phyloP scores from a whole-genome alignment of 805 yeast genomes.

The Ogataea polymorpha region DNA sequence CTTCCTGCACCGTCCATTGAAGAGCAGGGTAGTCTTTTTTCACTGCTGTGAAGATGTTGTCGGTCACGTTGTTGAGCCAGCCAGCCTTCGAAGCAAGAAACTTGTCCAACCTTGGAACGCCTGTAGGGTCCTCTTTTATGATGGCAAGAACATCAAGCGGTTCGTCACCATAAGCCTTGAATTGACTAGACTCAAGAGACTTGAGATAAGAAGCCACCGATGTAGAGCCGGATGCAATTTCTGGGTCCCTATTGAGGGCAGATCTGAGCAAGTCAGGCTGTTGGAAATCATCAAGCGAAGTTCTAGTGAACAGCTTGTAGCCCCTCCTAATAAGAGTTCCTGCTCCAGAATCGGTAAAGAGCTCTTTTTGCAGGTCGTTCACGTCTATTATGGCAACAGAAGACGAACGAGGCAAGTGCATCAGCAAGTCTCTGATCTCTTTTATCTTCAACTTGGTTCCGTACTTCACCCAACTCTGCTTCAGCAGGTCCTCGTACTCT shows the following conservation, averaged over 20 bases:
- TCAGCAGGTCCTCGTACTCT: constrained; percentile 86
- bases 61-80: constrained; percentile 97
- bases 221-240: constrained; percentile 62
- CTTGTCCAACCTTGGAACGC: constrained; percentile 72
- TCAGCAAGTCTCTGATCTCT: constrained; percentile 91
- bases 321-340: constrained; percentile 99
- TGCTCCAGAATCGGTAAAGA: constrained; percentile 98
- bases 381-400: constrained; percentile 97
- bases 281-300: constrained; percentile 63
- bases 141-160: constrained; percentile 93
- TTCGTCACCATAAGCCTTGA: constrained; percentile 90
- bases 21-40: constrained; percentile 68
- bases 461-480: constrained; percentile 96
- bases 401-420: constrained; percentile 92
- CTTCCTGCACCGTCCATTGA: constrained; percentile 89
- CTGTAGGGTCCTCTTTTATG: constrained; percentile 50
- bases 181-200: constrained; percentile 55
- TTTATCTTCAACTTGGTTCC: constrained; percentile 97
- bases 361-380: constrained; percentile 91
- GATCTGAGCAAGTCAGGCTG: constrained; percentile 74
- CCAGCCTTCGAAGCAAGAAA: constrained; percentile 86
- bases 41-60: constrained; percentile 83
- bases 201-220: constrained; percentile 82
- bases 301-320: constrained; percentile 74
- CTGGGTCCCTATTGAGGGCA: constrained; percentile 75